phyloP scores from a whole-genome alignment of 2,329 filamentous ascomycete genomes.

The Emergomyces orientalis region DNA sequence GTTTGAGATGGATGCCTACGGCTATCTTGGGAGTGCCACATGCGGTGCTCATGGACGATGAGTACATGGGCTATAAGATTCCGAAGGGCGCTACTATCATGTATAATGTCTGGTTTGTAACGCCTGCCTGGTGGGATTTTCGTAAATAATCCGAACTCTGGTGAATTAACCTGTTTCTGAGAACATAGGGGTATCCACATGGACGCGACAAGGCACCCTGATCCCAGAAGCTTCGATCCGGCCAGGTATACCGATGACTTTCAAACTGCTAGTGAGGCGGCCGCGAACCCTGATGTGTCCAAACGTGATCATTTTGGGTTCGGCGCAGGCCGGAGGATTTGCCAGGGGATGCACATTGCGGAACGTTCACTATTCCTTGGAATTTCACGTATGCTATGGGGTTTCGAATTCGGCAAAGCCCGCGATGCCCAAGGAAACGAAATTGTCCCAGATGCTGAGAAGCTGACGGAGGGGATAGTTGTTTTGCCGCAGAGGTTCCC shows the following conservation, averaged over 20 bases:
- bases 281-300: slow-evolving; percentile 19
- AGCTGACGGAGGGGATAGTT: slow-evolving; percentile 9
- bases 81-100: no score
- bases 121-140: no score
- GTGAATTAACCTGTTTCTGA: no score
- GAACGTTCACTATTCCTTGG: slow-evolving; percentile 42
- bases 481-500: slow-evolving; percentile 10
- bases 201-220: slow-evolving; percentile 16
- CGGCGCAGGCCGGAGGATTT: slow-evolving; percentile 20
- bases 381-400: slow-evolving; percentile 46
- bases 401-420: slow-evolving; percentile 18
- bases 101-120: no score
- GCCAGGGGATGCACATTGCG: slow-evolving; percentile 41
- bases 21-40: no score
- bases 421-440: slow-evolving; percentile 10
- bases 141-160: no score
- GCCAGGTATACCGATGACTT: slow-evolving; percentile 21
- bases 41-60: no score
- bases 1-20: no score
- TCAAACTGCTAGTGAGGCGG: slow-evolving; percentile 27
- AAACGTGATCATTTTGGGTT: slow-evolving; percentile 37
- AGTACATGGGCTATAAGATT: no score
- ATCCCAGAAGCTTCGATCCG: slow-evolving; percentile 27
- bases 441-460: slow-evolving; percentile 13
- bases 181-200: no score